A percentile compares a stretch with the other conserved stretches of the same genome.
phyloP scores from a whole-genome alignment of 805 yeast genomes.

The Pichia thaimueangensis region DNA sequence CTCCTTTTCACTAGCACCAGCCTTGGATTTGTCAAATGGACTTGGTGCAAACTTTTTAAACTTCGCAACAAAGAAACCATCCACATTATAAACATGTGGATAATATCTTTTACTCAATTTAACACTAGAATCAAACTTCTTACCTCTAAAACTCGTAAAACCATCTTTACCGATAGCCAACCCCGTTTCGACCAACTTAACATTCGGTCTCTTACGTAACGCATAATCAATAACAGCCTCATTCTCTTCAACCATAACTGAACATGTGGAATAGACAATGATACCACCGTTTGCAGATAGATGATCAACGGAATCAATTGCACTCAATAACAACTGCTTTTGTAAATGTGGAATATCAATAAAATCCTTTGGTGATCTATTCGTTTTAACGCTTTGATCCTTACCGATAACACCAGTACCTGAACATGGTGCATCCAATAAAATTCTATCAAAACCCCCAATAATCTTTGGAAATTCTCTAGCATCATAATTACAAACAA shows the following conservation, averaged over 20 bases:
- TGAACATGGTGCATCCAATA: conserved; percentile 98
- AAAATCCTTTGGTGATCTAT: conserved; percentile 93
- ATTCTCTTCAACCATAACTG: conserved; percentile 96
- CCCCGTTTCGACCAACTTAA: conserved; percentile 87
- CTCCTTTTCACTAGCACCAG: conserved; percentile 86
- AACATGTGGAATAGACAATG: conserved; percentile 96
- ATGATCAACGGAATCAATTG: conserved; percentile 96
- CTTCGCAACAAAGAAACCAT: conserved; percentile 97
- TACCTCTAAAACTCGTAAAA: conserved; percentile 88
- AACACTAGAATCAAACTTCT: conserved; percentile 72
- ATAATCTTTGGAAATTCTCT: conserved; percentile 97
- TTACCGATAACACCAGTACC: conserved; percentile 99
- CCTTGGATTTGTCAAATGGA: conserved; percentile 76
- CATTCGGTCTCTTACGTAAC: conserved; percentile 91
- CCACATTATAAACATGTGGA: conserved; percentile 98
- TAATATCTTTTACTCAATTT: conserved; percentile 89
- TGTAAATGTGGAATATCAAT: conserved; percentile 95
- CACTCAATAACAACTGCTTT: conserved; percentile 86
- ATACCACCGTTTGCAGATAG: conserved; percentile 86
- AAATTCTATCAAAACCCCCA: conserved; percentile 94
- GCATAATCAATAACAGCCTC: conserved; percentile 99
- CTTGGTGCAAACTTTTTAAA: conserved; percentile 86
- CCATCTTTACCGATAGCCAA: conserved; percentile 94
- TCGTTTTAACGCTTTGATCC: conserved; percentile 89
- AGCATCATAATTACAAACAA: conserved; percentile 96